phyloP scores from a whole-genome alignment of 2,329 filamentous ascomycete genomes.

The Pseudogymnoascus destructans region DNA sequence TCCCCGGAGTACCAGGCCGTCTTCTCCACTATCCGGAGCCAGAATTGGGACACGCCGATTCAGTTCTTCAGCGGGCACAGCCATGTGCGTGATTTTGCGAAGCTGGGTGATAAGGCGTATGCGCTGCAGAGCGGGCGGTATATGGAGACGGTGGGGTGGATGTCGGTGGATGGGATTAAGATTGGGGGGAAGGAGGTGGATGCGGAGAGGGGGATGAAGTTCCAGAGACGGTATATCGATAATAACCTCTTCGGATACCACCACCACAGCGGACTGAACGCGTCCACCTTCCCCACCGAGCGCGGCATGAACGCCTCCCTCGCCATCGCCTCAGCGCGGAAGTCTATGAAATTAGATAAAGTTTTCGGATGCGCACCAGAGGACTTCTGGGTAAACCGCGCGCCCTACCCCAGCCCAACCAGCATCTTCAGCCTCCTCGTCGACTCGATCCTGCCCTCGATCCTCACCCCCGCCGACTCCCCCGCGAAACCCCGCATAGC shows the following conservation, averaged over 20 bases:
- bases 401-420: slow-evolving; percentile 55
- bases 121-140: slow-evolving; percentile 82
- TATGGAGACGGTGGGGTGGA: slow-evolving; percentile 89
- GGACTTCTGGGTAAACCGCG: slow-evolving; percentile 69
- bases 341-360: slow-evolving; percentile 57
- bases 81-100: slow-evolving; percentile 74
- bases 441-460: slow-evolving; percentile 35
- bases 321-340: slow-evolving; percentile 57
- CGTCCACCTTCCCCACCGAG: slow-evolving; percentile 64
- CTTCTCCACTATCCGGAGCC: slow-evolving; percentile 62
- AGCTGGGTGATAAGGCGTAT: slow-evolving; percentile 64
- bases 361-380: slow-evolving; percentile 72
- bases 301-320: slow-evolving; percentile 59
- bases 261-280: slow-evolving; percentile 64
- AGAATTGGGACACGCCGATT: slow-evolving; percentile 72
- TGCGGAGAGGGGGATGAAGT: slow-evolving; percentile 36
- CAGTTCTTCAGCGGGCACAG: slow-evolving; percentile 85
- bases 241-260: slow-evolving; percentile 80
- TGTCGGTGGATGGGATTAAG: slow-evolving; percentile 60
- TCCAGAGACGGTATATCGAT: slow-evolving; percentile 77
- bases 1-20: slow-evolving; percentile 69
- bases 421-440: slow-evolving; percentile 72
- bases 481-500: slow-evolving; percentile 53
- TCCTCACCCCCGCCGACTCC: slow-evolving; percentile 44
- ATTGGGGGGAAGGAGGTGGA: slow-evolving; percentile 22